Base-by-base conservation (phyloP, 2,329 filamentous ascomycete genomes). In the Epichloe bromicola region DNA sequence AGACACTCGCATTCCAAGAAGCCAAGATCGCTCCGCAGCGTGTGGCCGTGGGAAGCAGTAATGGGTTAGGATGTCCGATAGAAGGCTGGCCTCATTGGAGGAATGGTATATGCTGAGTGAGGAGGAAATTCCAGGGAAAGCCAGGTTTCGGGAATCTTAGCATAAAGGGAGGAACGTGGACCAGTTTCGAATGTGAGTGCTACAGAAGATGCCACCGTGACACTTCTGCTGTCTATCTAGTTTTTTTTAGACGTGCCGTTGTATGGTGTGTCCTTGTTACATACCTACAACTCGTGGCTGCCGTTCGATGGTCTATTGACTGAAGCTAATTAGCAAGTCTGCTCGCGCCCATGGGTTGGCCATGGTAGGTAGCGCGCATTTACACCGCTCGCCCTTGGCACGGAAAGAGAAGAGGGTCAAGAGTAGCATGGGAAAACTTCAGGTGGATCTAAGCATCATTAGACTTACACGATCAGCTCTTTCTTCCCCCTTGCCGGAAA, bases 1-100 rank as follows among this genome's bases (percentile, higher is more conserved):
- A 65, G 58, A 64, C 66, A 67, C 55, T 66, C 44, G 59, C 64
- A 68, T 68, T 68, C 66, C 66, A 65, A 59, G 53, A 61, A 60
- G 58, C 60, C 61, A 60, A 58, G 55, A 58, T 58, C 52, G 48
- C 40, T 54, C 52, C 54, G 56, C 23, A 58, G 55, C 53, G 48
- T 54, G 55, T 56, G 58, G 56, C 54, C 51, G 48, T 51, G 55
- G 51, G 55, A 54, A 53, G 19, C 38, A 52, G 48, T 39, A 52
- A 55, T 42, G 49, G 49, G 41, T 54, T 57, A 61, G 53, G 52
- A 49, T 53, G 56, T 39, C 51, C 56, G 44, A 53, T 53, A 52
- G 50, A 58, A 56, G 54, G 51, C 52, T 51, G 51, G 50, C 49
- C 53, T 54, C 52, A 55, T 61, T 60, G 55, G 54, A 48, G 47